phyloP scores from a whole-genome alignment of 257 asterid species.

The Lavandula angustifolia region DNA sequence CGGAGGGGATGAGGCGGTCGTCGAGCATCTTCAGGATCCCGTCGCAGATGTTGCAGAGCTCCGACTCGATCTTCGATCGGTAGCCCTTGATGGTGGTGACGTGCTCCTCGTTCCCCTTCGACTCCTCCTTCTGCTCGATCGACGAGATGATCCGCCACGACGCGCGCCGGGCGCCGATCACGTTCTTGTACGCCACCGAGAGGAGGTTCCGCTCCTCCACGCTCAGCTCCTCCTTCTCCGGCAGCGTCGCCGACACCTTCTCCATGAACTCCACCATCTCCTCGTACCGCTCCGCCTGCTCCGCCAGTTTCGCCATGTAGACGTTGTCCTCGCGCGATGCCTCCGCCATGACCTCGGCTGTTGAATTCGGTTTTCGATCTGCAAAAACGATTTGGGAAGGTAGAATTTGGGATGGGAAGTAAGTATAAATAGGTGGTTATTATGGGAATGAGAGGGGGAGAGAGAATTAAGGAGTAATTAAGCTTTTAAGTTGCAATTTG shows the following conservation, averaged over 20 bases:
- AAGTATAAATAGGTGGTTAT: too few relatives aligned
- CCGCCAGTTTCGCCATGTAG: slow-evolving; percentile 28
- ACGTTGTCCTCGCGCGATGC: slow-evolving; percentile 22
- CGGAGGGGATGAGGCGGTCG: slow-evolving; percentile 53
- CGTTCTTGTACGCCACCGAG: slow-evolving; percentile 22
- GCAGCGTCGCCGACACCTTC: slow-evolving; percentile 12
- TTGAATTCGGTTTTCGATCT: too few relatives aligned
- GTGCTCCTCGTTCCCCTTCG: slow-evolving; percentile 78
- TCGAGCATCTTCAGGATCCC: slow-evolving; percentile 78
- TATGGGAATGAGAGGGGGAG: too few relatives aligned
- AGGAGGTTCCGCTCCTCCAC: slow-evolving; percentile 24
- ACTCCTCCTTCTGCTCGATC: slow-evolving; percentile 33
- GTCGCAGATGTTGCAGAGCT: slow-evolving; percentile 64
- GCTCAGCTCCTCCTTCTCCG: slow-evolving; percentile 23
- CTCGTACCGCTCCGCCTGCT: slow-evolving; percentile 29
- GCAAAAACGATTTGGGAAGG: too few relatives aligned
- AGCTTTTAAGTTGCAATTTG: too few relatives aligned
- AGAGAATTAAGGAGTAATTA: too few relatives aligned
- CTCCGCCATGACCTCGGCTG: slow-evolving; percentile 1
- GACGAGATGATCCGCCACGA: slow-evolving; percentile 26
- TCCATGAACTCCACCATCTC: slow-evolving; percentile 29
- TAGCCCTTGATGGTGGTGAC: slow-evolving; percentile 55
- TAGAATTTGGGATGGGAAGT: too few relatives aligned
- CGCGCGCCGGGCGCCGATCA: slow-evolving; percentile 21
- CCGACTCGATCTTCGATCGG: slow-evolving; percentile 71